phyloP scores from a whole-genome alignment of 2,329 filamentous ascomycete genomes.

The Fusarium virguliforme region DNA sequence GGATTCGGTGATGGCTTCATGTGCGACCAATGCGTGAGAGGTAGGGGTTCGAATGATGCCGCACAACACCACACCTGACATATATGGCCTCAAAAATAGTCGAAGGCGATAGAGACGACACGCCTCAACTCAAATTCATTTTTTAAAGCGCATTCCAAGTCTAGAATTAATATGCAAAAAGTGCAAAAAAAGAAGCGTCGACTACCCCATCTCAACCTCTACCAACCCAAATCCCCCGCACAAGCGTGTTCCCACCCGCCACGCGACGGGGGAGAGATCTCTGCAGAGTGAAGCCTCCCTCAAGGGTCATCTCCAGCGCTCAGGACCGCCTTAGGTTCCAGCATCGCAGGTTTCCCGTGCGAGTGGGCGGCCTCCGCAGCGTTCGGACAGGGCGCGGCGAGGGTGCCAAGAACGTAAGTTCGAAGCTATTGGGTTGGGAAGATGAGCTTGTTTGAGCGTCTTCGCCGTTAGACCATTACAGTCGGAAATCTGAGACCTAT shows the following conservation, averaged over 20 bases:
- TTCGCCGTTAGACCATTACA: slow-evolving; percentile 77
- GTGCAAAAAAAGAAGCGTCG: slow-evolving; percentile 61
- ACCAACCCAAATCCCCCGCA: slow-evolving; percentile 70
- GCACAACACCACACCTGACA: neutral
- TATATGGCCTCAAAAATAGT: neutral
- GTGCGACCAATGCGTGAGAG: too few relatives aligned
- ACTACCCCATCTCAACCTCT: slow-evolving; percentile 69
- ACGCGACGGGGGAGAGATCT: slow-evolving; percentile 79
- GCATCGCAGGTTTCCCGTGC: slow-evolving; percentile 77
- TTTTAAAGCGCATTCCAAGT: neutral
- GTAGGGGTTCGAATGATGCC: slow-evolving; percentile 27
- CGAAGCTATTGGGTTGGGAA: slow-evolving; percentile 65
- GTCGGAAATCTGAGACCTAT: slow-evolving; percentile 54
- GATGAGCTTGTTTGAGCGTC: slow-evolving; percentile 68
- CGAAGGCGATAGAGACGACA: neutral
- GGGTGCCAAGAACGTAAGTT: slow-evolving; percentile 61
- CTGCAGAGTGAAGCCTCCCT: slow-evolving; percentile 83
- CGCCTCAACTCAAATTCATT: slow-evolving; percentile 3
- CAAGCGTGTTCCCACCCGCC: slow-evolving; percentile 79
- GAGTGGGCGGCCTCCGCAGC: slow-evolving; percentile 77
- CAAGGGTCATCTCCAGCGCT: slow-evolving; percentile 79
- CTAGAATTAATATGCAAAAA: slow-evolving; percentile 23
- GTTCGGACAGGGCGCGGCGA: slow-evolving; percentile 78
- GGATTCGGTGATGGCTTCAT: slow-evolving; percentile 32
- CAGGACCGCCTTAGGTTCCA: slow-evolving; percentile 67